Conservation (phyloP, 2,329 filamentous ascomycete species). For the Trichothecium sympodiale region DNA sequence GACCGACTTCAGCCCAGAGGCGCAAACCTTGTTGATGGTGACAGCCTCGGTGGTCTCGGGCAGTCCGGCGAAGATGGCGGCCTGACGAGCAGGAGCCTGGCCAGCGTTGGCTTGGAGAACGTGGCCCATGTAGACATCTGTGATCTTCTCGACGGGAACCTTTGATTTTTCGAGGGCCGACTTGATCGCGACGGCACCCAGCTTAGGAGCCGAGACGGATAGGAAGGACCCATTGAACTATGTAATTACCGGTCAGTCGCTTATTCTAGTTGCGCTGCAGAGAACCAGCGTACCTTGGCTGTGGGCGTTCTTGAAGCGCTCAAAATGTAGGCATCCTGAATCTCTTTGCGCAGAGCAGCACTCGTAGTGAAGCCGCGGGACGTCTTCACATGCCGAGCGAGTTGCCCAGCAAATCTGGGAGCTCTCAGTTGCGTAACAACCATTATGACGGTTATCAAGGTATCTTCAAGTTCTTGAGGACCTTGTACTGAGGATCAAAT, state of each 20-base stretch:
- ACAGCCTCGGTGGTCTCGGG: slow-evolving; percentile 72
- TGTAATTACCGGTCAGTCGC: not conserved
- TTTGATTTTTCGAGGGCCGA: slow-evolving; percentile 79
- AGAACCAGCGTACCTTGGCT: slow-evolving; percentile 53
- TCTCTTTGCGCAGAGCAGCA: slow-evolving; percentile 44
- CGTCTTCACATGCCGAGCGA: slow-evolving; percentile 27
- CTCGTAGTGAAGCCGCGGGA: slow-evolving; percentile 36
- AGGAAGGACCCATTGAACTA: slow-evolving; percentile 92
- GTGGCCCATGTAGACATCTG: slow-evolving; percentile 95
- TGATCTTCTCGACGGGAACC: slow-evolving; percentile 69
- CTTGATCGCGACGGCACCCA: slow-evolving; percentile 86
- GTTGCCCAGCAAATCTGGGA: slow-evolving; percentile 20
- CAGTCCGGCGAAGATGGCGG: slow-evolving; percentile 77
- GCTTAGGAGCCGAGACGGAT: slow-evolving; percentile 71
- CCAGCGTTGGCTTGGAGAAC: slow-evolving; percentile 77
- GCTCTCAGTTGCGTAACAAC: slow-evolving; percentile 20
- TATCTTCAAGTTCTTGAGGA: not conserved
- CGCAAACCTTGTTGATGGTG: slow-evolving; percentile 97
- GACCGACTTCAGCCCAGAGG: slow-evolving; percentile 88
- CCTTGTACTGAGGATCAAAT: no score
- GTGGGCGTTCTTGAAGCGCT: slow-evolving; percentile 84
- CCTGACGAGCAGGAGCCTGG: slow-evolving; percentile 87
- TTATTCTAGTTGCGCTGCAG: not conserved
- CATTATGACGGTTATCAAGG: slow-evolving; percentile 14
- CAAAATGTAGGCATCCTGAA: slow-evolving; percentile 88